Percentiles rank a stretch among this genome's conserved stretches.
phyloP scores from a whole-genome alignment of 305 asterid genomes.

The Petunia hybrid region DNA sequence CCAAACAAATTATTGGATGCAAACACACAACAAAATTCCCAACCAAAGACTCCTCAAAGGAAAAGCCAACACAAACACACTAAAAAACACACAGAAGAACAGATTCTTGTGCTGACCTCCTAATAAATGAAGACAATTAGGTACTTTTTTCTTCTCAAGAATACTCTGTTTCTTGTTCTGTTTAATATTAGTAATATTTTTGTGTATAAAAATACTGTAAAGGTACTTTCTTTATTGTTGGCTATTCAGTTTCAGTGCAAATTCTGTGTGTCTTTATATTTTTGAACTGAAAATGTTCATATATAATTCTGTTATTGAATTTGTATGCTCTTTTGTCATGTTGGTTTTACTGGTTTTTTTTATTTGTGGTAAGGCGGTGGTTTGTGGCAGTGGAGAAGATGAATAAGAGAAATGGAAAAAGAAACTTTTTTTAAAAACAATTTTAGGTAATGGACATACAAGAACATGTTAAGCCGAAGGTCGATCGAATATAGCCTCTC shows the following conservation, averaged over 20 bases:
- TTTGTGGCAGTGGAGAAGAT: background rate
- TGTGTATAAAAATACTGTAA: background rate
- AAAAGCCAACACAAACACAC: background rate
- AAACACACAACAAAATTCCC: background rate
- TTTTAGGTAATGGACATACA: too few species aligned
- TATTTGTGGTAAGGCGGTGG: background rate
- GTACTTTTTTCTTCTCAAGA: background rate
- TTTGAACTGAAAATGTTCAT: too few species aligned
- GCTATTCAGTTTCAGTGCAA: constrained; percentile 1
- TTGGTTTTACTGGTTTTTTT: background rate
- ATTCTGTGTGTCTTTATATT: background rate
- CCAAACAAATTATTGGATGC: background rate
- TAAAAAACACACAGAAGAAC: background rate
- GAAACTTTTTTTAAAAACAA: background rate
- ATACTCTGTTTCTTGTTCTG: background rate
- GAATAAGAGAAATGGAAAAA: background rate
- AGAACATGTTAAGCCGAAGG: too few species aligned
- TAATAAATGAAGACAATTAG: background rate
- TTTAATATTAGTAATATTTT: background rate
- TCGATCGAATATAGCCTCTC: too few species aligned
- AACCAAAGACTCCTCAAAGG: background rate
- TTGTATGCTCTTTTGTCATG: background rate
- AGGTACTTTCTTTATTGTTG: constrained; percentile 10
- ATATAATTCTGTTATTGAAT: background rate
- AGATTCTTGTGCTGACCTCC: background rate